Base-by-base conservation (phyloP, 306 rosid species). In the Quercus cerris region DNA sequence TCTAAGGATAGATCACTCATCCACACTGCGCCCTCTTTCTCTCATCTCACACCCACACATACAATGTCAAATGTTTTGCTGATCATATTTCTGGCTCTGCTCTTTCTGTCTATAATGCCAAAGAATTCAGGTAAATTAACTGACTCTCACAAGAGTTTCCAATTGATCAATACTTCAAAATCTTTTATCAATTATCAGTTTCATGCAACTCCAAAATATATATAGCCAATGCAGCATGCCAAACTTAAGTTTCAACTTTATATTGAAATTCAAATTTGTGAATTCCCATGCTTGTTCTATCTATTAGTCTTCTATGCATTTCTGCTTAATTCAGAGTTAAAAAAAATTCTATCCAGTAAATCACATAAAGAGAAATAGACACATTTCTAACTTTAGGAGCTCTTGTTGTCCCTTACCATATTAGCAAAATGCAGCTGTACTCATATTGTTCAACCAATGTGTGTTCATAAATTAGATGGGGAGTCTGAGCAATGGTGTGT, bases 401-500 rank as follows among this genome's bases (percentile, higher is more conserved):
- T 61, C 27, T 22, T 61, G 67, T 61, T 12, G 35, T 61, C 27
- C 54, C 15, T 49, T 49, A 10, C 17, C 17, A 49, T 49, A 49
- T 13, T 10, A 49, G 17, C 15, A 49, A 49, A 49, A 49, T 49
- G 54, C 54, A 49, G 54, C 54, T 22, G 18, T 28, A 28, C 18
- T 73, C 13, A 49, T 1, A 59, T 76, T 31, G 14, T 33, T 5
- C 18, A 49, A 49, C 17, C 54, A 41, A n/a, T 23, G 64, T 74
- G 58, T 15, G 57, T 44, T 10, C 25, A 25, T 74, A 75, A 83
- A 62, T 78, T 64, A 27, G 82, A 82, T 64, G 92, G 86, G 4
- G 91, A 93, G 63, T 79, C 54, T 20, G 88, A 92, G 85, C 89
- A 88, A 77, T 94, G 99, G 97, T 94, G 97, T 77, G 73, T 88